Percentiles rank a stretch among this genome's conserved stretches.
These are phyloP conservation scores for Platismatia glauca DNA, from an alignment of 495 filamentous ascomycete genomes.

Conservation along the genomic window DNA sequence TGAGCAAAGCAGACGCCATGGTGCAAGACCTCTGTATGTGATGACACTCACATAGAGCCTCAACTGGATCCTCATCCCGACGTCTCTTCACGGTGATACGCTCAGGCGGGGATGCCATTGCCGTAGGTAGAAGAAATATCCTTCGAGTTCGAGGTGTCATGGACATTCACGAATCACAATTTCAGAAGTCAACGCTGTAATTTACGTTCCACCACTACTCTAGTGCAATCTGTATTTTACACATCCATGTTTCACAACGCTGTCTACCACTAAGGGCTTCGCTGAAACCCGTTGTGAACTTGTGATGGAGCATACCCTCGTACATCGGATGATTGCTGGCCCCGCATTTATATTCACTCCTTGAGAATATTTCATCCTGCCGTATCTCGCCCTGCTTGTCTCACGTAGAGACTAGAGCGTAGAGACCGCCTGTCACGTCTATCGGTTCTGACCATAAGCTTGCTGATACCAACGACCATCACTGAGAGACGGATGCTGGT, in stretches of 20 bases:
- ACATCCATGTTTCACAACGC: background rate
- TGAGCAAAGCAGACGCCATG: background rate
- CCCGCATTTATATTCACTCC: background rate
- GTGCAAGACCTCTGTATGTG: background rate
- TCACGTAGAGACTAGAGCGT: too few species aligned
- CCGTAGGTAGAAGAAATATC: background rate
- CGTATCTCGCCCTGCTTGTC: background rate
- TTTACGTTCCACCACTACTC: background rate
- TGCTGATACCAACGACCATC: conserved; percentile 24
- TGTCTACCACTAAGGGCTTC: background rate
- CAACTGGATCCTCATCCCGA: conserved; percentile 48
- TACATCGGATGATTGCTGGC: background rate
- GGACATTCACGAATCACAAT: too few species aligned
- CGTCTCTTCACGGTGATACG: conserved; percentile 49
- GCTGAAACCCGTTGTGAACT: too few species aligned
- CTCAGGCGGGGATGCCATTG: conserved; percentile 42
- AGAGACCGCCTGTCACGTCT: background rate
- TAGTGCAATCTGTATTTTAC: background rate
- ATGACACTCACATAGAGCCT: conserved; percentile 43
- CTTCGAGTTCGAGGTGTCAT: background rate
- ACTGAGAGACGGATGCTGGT: conserved; percentile 7
- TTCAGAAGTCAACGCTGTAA: background rate
- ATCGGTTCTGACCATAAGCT: conserved; percentile 20
- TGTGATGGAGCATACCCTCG: background rate
- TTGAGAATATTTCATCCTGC: background rate